A percentile compares a stretch with the other conserved stretches of the same genome.
phyloP scores from a whole-genome alignment of 2,329 filamentous ascomycete species.

The Fusarium torreyae region DNA sequence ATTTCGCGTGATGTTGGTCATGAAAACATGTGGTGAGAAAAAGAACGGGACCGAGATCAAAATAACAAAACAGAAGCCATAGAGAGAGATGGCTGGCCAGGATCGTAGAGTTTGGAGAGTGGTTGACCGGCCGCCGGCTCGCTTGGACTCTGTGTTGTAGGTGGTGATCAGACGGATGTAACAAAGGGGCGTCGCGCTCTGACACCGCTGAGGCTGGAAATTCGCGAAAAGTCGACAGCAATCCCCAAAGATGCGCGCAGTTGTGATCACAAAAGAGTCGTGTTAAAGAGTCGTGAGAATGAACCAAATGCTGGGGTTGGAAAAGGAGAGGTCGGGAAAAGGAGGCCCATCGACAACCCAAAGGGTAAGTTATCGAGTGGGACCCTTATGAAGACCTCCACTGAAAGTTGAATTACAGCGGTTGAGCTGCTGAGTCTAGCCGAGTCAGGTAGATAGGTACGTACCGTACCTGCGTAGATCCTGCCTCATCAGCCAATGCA shows the following conservation, averaged over 20 bases:
- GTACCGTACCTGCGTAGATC: constrained; percentile 31
- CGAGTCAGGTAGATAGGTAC: constrained; percentile 29
- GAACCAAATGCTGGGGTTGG: constrained; percentile 22
- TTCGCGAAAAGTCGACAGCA: constrained; percentile 16
- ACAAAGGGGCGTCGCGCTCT: constrained; percentile 39
- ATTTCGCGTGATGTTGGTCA: constrained; percentile 40
- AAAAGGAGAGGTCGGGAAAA: constrained; percentile 50
- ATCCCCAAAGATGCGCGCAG: constrained; percentile 18
- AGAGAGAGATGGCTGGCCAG: constrained; percentile 36
- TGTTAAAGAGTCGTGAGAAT: constrained; percentile 17
- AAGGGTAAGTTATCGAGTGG: constrained; percentile 34
- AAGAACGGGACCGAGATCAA: constrained; percentile 22
- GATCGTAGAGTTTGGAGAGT: constrained; percentile 19
- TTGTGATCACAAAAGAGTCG: neutral
- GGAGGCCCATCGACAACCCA: constrained; percentile 47
- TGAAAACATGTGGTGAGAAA: constrained; percentile 42
- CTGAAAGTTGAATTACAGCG: constrained; percentile 43
- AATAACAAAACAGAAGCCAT: constrained; percentile 39
- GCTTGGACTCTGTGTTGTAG: constrained; percentile 3
- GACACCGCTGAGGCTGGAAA: constrained; percentile 22
- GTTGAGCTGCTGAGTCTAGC: constrained; percentile 26
- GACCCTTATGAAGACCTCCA: constrained; percentile 39
- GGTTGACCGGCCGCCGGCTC: constrained; percentile 33
- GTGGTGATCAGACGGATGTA: constrained; percentile 26
- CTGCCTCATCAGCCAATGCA: constrained; percentile 8